Evolutionary conservation across 371 early-diverging fungal genomes (phyloP), one percentile per base, ranked within the genome.

Genomic region (Nosema muscidifuracis): DNA sequence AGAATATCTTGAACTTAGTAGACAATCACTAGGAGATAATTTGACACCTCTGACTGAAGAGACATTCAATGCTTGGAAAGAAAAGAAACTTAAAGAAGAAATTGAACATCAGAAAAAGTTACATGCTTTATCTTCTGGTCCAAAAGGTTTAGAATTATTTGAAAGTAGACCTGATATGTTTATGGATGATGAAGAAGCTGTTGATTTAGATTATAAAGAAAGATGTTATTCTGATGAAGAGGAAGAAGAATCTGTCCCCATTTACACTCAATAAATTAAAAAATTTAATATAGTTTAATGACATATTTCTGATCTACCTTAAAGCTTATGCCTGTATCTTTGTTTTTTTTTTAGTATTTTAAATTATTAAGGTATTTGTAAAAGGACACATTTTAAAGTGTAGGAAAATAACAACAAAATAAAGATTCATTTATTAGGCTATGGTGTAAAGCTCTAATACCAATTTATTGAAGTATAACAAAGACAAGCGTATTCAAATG

Each of bases 11-110:
- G 78, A 81, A 53, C 60, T 65, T 15, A 81, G 90, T 89, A 89
- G 98, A 53, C 92, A 94, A 83, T 90, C 90, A 76, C 85, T 98
- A 50, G 93, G 92, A 20, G 73, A 88, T 38, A 90, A 92, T 68
- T 83, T 90, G 67, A 98, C 97, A 42, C 96, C 96, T 20, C 90
- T 98, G 42, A 98, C 92, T 0, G 86, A 89, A 36, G 95, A 94
- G 66, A 84, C 89, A 15, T 98, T 97, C 81, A 86, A 87, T 13
- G 85, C 86, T 74, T 98, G 98, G 98, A 95, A 95, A 86, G 87
- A 85, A 79, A 88, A 88, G 67, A 90, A 94, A 53, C 85, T 87
- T 65, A 84, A 86, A 79, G 89, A 88, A 47, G 88, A 87, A 34
- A 89, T 91, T 80, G 86, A 88, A 44, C 92, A 91, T 85, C 91